Percentiles rank a stretch among this genome's conserved stretches.
phyloP scores from a whole-genome alignment of 1,284 basidiomycete genomes.

The Cystobasidiaceae sp. region DNA sequence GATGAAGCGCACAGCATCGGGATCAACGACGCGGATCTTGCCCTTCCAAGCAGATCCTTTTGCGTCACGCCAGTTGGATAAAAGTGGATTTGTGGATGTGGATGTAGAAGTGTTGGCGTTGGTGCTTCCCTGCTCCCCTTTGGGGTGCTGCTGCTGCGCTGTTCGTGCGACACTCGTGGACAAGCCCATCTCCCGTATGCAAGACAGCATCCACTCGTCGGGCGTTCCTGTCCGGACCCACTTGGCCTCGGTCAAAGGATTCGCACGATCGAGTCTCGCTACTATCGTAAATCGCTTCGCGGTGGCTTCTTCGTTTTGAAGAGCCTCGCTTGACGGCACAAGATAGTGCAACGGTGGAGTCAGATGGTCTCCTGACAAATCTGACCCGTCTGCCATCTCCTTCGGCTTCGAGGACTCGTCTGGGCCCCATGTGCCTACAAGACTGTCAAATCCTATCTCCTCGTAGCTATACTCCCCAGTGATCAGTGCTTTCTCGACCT shows the following conservation, averaged over 20 bases:
- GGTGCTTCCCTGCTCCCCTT: constrained; percentile 34
- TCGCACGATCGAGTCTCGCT: constrained; percentile 70
- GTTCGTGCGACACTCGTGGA: neutral
- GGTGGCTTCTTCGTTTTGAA: neutral
- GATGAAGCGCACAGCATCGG: constrained; percentile 84
- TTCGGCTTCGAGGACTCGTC: neutral
- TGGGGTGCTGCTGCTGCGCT: constrained; percentile 43
- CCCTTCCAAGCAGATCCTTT: constrained; percentile 65
- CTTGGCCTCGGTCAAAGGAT: constrained; percentile 84
- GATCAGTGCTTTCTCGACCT: neutral
- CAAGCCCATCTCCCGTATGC: constrained; percentile 65
- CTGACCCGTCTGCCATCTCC: neutral
- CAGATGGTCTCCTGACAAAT: constrained; percentile 32
- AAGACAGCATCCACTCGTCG: constrained; percentile 84
- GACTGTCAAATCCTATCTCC: neutral
- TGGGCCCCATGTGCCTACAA: neutral
- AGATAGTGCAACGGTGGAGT: constrained; percentile 41
- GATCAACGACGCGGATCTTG: constrained; percentile 85
- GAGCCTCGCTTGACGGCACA: constrained; percentile 3
- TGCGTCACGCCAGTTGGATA: neutral
- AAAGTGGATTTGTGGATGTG: neutral
- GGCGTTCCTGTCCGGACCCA: constrained; percentile 94
- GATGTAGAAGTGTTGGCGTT: neutral
- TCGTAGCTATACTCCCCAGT: neutral
- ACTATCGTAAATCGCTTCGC: constrained; percentile 44